phyloP scores from a whole-genome alignment of 805 yeast species.

The Cyberlindnera meyerae region DNA sequence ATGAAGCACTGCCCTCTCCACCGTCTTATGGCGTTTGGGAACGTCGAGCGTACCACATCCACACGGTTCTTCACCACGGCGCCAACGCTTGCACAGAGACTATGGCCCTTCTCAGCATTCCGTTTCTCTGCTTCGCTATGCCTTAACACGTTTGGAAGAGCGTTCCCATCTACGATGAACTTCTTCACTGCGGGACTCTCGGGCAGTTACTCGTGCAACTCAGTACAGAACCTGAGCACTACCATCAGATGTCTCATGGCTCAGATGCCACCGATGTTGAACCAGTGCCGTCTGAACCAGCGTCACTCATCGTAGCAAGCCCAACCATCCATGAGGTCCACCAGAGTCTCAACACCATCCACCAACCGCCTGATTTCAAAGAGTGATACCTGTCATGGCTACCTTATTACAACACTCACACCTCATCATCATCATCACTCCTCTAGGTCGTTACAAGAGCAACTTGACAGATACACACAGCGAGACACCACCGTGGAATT shows the following conservation, averaged over 20 bases:
- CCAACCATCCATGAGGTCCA: conserved; percentile 22
- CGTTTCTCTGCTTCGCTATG: no score
- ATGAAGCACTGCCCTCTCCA: no score
- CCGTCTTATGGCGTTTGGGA: background rate
- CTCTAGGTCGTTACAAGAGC: no score
- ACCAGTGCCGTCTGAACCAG: no score
- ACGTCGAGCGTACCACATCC: conserved; percentile 11
- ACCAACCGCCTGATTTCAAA: no score
- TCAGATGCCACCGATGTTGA: conserved; percentile 19
- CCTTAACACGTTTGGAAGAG: conserved; percentile 22
- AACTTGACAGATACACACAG: no score
- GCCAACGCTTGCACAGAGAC: conserved; percentile 9
- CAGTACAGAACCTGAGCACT: conserved; percentile 51
- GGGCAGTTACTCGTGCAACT: conserved; percentile 41
- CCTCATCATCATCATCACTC: no score
- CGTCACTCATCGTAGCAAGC: conserved; percentile 10
- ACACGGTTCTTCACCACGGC: conserved; percentile 3
- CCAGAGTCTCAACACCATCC: no score
- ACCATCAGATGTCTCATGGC: conserved; percentile 37
- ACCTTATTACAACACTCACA: no score
- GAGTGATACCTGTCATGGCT: no score
- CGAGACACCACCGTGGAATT: no score
- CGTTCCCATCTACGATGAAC: conserved; percentile 30
- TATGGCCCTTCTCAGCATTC: conserved; percentile 26
- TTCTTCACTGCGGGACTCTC: conserved; percentile 37